Evolutionary conservation across 768 basidiomycete genomes (phyloP), one percentile per base, ranked within the genome.

Genomic region (Suillus americanus): DNA sequence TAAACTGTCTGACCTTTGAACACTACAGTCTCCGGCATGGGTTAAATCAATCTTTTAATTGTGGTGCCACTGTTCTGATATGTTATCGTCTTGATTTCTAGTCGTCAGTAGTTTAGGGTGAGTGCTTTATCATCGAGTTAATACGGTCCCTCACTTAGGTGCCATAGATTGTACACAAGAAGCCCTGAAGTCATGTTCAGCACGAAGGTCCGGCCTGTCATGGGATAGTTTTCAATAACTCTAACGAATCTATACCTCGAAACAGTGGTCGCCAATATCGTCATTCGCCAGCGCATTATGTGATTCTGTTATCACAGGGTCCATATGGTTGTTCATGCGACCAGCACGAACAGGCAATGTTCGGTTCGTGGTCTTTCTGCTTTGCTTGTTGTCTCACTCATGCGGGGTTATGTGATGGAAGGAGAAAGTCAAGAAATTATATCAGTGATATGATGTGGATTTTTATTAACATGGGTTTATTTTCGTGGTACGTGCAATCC

Each of bases 391-490:
- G 5, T 33, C 14, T 1, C 13, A 25, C 10, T 35, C 41, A 71
- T 68, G 54, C 63, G n/a, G 46, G 59, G 46, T 38, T 56, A 7
- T 14, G 7, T 16, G 35, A 16, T 38, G 37, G 14, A 25, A 57
- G 56, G 38, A 25, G 9, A 57, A 57, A 40, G 38, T 57, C 56
- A 57, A 57, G 16, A 9, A 18, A 66, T n/a, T 68, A 66, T 13
- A 61, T 73, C 65, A 66, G 40, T 56, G 63, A 37, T 41, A 35
- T 72, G 50, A 70, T 54, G 53, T n/a, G 53, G 53, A 7, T 62
- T 2, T 6, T 72, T 43, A n/a, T 70, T 3, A 62, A 72, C 25
- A 70, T 70, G 69, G 69, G 71, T 20, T 20, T 68, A 23, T 59
- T 72, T n/a, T 62, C 65, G 3, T 66, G 56, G 71, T 72, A 51